These are phyloP conservation scores for Fusarium sp. DNA, from an alignment of 2,329 filamentous ascomycete genomes.

Conservation along the genomic window DNA sequence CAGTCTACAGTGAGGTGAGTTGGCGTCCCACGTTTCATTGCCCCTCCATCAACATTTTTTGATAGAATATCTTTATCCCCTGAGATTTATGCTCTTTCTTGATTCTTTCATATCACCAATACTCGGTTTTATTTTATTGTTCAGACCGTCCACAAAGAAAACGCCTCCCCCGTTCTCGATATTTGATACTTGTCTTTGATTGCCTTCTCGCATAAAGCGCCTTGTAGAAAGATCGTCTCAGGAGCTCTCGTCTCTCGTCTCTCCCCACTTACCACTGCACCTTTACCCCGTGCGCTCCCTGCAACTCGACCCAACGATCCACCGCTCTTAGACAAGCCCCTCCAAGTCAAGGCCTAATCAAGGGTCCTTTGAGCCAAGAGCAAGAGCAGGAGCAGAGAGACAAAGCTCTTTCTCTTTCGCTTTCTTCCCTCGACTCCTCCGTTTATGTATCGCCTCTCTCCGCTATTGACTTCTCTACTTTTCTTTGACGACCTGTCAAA, in stretches of 20 bases:
- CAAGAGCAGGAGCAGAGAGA: conserved; percentile 30
- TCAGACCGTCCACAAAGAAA: neutral
- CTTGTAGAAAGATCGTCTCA: conserved; percentile 16
- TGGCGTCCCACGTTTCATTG: conserved; percentile 24
- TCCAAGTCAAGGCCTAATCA: conserved; percentile 45
- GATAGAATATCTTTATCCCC: conserved; percentile 4
- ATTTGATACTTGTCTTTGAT: neutral
- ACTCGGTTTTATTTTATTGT: neutral
- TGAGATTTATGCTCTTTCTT: conserved; percentile 15
- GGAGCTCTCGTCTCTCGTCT: conserved; percentile 28
- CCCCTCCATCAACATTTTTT: conserved; percentile 35
- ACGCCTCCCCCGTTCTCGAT: neutral
- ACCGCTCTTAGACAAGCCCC: conserved; percentile 48
- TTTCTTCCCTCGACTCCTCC: neutral
- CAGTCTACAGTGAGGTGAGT: neutral
- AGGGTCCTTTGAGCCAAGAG: conserved; percentile 40
- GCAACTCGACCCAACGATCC: conserved; percentile 50
- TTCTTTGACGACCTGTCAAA: conserved; percentile 35
- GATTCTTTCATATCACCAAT: conserved; percentile 8
- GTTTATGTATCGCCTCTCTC: conserved; percentile 23
- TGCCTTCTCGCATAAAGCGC: neutral
- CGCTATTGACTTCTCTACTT: conserved; percentile 14
- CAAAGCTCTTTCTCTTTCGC: conserved; percentile 8
- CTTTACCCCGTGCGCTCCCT: conserved; percentile 40
- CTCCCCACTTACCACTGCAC: conserved; percentile 44